These are phyloP conservation scores for Melampsora americana DNA, from an alignment of 1,284 basidiomycete genomes.

Conservation along the genomic window DNA sequence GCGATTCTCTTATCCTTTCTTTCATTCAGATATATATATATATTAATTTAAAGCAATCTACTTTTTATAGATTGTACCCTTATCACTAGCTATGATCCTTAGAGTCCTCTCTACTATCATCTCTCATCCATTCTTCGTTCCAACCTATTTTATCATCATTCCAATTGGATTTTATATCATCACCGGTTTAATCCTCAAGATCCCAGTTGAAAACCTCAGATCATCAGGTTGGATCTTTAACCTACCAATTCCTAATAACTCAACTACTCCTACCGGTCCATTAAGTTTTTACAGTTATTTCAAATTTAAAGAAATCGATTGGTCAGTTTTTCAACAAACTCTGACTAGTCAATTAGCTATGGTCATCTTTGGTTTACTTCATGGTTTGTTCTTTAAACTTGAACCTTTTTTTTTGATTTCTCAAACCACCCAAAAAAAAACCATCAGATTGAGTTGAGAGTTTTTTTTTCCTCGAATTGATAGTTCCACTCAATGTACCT, in stretches of 20 bases:
- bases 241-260: constrained; percentile 55
- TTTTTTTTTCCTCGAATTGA: background rate
- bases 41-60: constrained; percentile 61
- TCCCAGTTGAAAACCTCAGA: constrained; percentile 66
- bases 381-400: constrained; percentile 75
- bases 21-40: too few species aligned
- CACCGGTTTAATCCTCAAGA: constrained; percentile 62
- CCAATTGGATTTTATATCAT: constrained; percentile 80
- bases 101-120: constrained; percentile 75
- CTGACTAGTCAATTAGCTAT: constrained; percentile 58
- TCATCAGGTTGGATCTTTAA: constrained; percentile 84
- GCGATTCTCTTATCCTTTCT: background rate
- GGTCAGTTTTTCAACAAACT: constrained; percentile 54
- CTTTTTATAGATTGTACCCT: constrained; percentile 64
- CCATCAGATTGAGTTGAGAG: background rate
- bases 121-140: constrained; percentile 87
- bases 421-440: too few species aligned
- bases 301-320: constrained; percentile 51
- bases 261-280: constrained; percentile 55
- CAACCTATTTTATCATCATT: constrained; percentile 78
- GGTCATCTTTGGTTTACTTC: constrained; percentile 86
- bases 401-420: background rate
- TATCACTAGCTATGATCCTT: constrained; percentile 72
- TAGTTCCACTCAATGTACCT: constrained; percentile 61
- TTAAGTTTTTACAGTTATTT: constrained; percentile 54